Conservation (phyloP, 768 basidiomycete species). For the Boletus barrowsii region DNA sequence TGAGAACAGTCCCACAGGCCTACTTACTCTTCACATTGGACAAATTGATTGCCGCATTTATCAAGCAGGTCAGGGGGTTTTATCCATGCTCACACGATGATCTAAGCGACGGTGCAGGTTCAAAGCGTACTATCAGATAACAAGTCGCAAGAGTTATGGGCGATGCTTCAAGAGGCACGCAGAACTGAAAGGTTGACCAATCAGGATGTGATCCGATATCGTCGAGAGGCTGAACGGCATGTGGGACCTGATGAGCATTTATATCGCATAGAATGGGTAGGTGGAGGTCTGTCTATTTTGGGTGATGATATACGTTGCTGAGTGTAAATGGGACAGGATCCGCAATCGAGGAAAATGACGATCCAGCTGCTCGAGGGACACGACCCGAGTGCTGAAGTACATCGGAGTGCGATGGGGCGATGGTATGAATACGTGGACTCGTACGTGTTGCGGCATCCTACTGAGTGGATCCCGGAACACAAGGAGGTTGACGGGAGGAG, state of each 20-base stretch:
- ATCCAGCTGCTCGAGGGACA: slow-evolving; percentile 58
- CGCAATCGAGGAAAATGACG: slow-evolving; percentile 50
- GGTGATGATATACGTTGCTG: slow-evolving; percentile 6
- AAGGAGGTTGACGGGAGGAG: slow-evolving; percentile 32
- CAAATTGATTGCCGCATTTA: slow-evolving; percentile 81
- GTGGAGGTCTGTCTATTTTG: slow-evolving; percentile 21
- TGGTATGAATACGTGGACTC: slow-evolving; percentile 77
- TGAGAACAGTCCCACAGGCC: slow-evolving; percentile 54
- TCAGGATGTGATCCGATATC: slow-evolving; percentile 72
- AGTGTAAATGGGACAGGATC: slow-evolving; percentile 42
- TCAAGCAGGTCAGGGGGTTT: slow-evolving; percentile 74
- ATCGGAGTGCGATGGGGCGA: slow-evolving; percentile 46
- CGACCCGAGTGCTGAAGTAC: slow-evolving; percentile 63
- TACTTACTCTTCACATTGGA: slow-evolving; percentile 93
- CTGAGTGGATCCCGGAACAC: slow-evolving; percentile 61
- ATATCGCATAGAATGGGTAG: slow-evolving; percentile 79
- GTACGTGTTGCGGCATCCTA: slow-evolving; percentile 66
- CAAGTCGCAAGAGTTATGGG: slow-evolving; percentile 85
- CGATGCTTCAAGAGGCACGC: slow-evolving; percentile 66
- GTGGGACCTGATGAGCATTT: slow-evolving; percentile 73
- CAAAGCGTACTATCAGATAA: slow-evolving; percentile 82
- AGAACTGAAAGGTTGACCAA: slow-evolving; percentile 48
- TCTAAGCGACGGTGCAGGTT: slow-evolving; percentile 49
- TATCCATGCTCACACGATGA: background rate
- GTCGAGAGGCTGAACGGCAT: slow-evolving; percentile 74